phyloP scores from a whole-genome alignment of 768 basidiomycete species.

The Tulasnella sp. region DNA sequence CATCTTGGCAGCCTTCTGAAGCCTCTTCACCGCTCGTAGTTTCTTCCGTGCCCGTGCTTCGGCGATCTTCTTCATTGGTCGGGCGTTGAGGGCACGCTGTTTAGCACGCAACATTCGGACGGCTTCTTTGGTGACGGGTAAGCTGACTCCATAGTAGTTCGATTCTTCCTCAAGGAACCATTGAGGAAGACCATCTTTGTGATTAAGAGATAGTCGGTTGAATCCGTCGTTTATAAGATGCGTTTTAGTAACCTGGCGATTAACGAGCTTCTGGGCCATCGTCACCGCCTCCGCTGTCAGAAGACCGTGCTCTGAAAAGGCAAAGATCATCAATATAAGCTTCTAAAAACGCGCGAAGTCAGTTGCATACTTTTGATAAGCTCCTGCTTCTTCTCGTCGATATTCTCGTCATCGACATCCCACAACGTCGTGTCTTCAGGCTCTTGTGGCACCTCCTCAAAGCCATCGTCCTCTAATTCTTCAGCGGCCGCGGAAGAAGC shows the following conservation, averaged over 20 bases:
- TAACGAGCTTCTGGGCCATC: slow-evolving; percentile 85
- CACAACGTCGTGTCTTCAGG: slow-evolving; percentile 66
- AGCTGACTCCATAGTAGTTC: slow-evolving; percentile 87
- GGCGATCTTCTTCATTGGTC: slow-evolving; percentile 98
- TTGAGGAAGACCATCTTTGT: slow-evolving; percentile 84
- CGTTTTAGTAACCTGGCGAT: slow-evolving; percentile 82
- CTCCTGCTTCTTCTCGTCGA: slow-evolving; percentile 62
- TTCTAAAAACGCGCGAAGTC: not conserved
- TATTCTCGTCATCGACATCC: slow-evolving; percentile 75
- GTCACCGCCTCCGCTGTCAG: slow-evolving; percentile 86
- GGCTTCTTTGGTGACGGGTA: slow-evolving; percentile 97
- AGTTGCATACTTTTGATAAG: slow-evolving; percentile 60
- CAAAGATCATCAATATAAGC: not conserved
- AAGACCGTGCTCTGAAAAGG: slow-evolving; percentile 65
- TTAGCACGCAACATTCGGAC: slow-evolving; percentile 77
- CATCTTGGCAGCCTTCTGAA: slow-evolving; percentile 93
- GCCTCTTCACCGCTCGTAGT: slow-evolving; percentile 72
- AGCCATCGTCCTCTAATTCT: slow-evolving; percentile 54
- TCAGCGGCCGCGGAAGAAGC: slow-evolving; percentile 32
- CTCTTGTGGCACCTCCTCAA: slow-evolving; percentile 71
- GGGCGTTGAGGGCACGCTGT: slow-evolving; percentile 89
- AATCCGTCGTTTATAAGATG: slow-evolving; percentile 93
- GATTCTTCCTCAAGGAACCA: slow-evolving; percentile 99
- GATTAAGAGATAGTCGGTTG: slow-evolving; percentile 85
- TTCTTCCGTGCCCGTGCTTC: slow-evolving; percentile 99